Conservation (phyloP, 1,284 basidiomycete genomes). For the Rugosomyces carneus region DNA sequence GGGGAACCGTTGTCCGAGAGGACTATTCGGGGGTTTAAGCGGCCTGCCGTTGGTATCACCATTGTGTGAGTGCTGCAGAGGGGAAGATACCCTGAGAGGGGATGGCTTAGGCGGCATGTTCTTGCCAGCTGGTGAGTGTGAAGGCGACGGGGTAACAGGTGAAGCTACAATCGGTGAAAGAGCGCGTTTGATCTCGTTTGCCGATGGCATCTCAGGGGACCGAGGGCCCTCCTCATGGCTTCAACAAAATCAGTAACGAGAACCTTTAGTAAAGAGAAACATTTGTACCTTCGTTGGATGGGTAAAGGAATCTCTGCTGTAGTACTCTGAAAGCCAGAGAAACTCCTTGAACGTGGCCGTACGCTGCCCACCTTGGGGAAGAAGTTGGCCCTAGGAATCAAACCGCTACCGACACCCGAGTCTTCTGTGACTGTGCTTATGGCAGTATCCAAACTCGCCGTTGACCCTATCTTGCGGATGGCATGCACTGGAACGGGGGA, state of each 20-base stretch:
- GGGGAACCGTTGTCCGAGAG: slow-evolving; percentile 19
- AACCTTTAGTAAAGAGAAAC: not conserved
- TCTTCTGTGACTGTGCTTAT: not conserved
- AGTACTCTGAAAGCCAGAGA: slow-evolving; percentile 56
- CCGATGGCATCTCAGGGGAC: slow-evolving; percentile 16
- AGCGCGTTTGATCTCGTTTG: slow-evolving; percentile 22
- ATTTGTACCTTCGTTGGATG: slow-evolving; percentile 32
- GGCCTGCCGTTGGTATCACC: slow-evolving; percentile 16
- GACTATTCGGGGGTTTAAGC: slow-evolving; percentile 23
- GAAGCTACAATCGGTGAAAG: slow-evolving; percentile 19
- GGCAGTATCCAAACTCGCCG: slow-evolving; percentile 9
- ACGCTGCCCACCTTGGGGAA: slow-evolving; percentile 44
- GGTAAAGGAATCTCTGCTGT: slow-evolving; percentile 25
- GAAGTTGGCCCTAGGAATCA: slow-evolving; percentile 56
- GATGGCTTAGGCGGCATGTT: slow-evolving; percentile 17
- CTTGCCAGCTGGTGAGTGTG: slow-evolving; percentile 6
- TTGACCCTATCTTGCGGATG: slow-evolving; percentile 9
- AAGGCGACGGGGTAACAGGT: slow-evolving; percentile 17
- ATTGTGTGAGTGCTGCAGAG: slow-evolving; percentile 43
- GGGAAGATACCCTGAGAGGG: slow-evolving; percentile 37
- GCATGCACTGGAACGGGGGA: slow-evolving; percentile 5
- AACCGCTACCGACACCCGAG: slow-evolving; percentile 14
- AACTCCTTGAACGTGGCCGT: slow-evolving; percentile 66
- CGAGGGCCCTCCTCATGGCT: slow-evolving; percentile 24
- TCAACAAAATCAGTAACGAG: slow-evolving; percentile 4